Conservation (phyloP, 2,329 filamentous ascomycete genomes). For the Nemania sp. region DNA sequence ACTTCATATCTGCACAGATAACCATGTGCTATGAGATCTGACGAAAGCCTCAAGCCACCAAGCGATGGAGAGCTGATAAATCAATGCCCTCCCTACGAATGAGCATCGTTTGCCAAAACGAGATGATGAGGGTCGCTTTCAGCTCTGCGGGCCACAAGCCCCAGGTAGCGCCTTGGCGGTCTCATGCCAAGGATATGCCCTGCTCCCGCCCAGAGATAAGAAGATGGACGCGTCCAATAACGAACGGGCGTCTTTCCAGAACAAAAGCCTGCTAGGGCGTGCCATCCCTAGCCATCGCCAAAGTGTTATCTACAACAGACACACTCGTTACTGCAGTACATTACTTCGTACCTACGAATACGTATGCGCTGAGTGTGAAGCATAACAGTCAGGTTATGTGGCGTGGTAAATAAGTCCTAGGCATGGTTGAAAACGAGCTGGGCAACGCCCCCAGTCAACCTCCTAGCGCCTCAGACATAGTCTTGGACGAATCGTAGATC, state of each 20-base stretch:
- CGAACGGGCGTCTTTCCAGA: neutral
- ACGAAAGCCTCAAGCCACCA: slow-evolving; percentile 1
- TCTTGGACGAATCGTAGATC: slow-evolving; percentile 1
- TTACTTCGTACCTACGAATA: too few relatives aligned
- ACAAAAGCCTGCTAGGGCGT: too few relatives aligned
- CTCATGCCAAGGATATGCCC: slow-evolving; percentile 21
- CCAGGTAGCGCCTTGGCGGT: slow-evolving; percentile 7
- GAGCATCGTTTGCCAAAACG: slow-evolving; percentile 12
- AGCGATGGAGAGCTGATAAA: neutral
- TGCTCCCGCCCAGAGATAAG: slow-evolving; percentile 29
- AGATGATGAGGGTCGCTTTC: slow-evolving; percentile 10
- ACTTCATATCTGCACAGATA: too few relatives aligned
- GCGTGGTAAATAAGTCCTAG: too few relatives aligned
- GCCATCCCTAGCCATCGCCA: too few relatives aligned
- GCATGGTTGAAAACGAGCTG: neutral
- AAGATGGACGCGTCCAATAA: slow-evolving; percentile 17
- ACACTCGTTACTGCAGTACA: too few relatives aligned
- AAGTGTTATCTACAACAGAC: neutral
- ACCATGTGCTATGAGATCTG: neutral
- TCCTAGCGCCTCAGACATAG: neutral
- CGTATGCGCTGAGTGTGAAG: neutral
- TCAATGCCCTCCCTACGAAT: neutral
- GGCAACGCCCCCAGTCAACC: neutral
- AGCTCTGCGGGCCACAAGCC: slow-evolving; percentile 15
- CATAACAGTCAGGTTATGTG: neutral